Percentiles rank a stretch among this genome's conserved stretches.
These are phyloP conservation scores for Rosa persica DNA, from an alignment of 306 rosid species.

Conservation along the genomic window DNA sequence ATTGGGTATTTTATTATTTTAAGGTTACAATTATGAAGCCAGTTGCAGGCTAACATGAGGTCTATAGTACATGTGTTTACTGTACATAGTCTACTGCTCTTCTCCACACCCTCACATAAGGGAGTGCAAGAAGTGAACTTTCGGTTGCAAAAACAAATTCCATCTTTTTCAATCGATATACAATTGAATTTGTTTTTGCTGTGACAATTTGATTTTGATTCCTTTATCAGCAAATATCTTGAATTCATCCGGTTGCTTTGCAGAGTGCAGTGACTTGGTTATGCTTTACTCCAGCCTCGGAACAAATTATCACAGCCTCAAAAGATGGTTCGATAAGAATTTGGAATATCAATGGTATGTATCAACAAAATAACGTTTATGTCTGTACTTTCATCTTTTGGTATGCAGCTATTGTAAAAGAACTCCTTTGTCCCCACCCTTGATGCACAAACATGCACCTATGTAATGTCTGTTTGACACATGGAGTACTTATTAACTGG, in stretches of 20 bases:
- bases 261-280: conserved; percentile 99
- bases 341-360: conserved; percentile 96
- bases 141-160: neutral
- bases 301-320: conserved; percentile 90
- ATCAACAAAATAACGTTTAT: conserved; percentile 10
- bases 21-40: conserved; percentile 1
- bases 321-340: conserved; percentile 90
- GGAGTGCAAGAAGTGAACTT: neutral
- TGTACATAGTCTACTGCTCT: neutral
- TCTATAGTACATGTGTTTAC: neutral
- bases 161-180: neutral
- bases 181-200: neutral
- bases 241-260: conserved; percentile 19
- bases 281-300: conserved; percentile 83
- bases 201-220: neutral
- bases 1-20: neutral
- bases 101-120: neutral
- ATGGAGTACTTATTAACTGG: neutral
- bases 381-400: conserved; percentile 7
- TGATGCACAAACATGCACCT: neutral
- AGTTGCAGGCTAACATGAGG: neutral
- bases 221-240: neutral
- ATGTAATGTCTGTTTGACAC: neutral
- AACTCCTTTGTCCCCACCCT: neutral
- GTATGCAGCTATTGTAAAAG: neutral